These are phyloP conservation scores for Amanita molliuscula DNA, from an alignment of 768 basidiomycete genomes.

Conservation along the genomic window DNA sequence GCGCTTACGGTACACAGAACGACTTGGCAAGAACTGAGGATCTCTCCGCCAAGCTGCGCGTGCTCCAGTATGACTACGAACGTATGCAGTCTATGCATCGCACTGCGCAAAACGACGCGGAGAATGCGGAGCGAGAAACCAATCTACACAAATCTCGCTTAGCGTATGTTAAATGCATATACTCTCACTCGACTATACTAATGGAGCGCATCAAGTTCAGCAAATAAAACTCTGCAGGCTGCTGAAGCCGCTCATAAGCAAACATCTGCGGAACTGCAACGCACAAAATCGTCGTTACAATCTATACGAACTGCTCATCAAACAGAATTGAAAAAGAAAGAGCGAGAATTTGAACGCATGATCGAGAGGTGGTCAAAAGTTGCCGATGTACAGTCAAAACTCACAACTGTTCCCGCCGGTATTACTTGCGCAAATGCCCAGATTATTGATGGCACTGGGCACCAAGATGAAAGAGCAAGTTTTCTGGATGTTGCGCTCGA, in stretches of 20 bases:
- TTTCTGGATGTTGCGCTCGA: slow-evolving; percentile 45
- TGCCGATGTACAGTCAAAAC: slow-evolving; percentile 55
- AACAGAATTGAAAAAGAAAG: slow-evolving; percentile 69
- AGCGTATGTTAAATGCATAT: slow-evolving; percentile 36
- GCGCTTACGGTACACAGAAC: slow-evolving; percentile 22
- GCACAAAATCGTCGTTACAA: slow-evolving; percentile 59
- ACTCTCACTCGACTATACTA: slow-evolving; percentile 1
- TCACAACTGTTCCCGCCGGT: slow-evolving; percentile 38
- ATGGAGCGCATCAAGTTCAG: slow-evolving; percentile 25
- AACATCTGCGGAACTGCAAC: slow-evolving; percentile 58
- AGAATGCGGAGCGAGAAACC: slow-evolving; percentile 70
- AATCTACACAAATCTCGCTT: slow-evolving; percentile 64
- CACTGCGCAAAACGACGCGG: slow-evolving; percentile 45
- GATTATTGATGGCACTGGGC: slow-evolving; percentile 32
- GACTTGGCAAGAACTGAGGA: slow-evolving; percentile 79
- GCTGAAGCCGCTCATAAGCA: slow-evolving; percentile 63
- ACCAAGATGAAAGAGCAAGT: slow-evolving; percentile 31
- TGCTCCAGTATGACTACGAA: slow-evolving; percentile 74
- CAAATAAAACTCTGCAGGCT: slow-evolving; percentile 42
- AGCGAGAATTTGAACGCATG: slow-evolving; percentile 70
- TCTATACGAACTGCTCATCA: slow-evolving; percentile 58
- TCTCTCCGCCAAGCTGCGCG: slow-evolving; percentile 62
- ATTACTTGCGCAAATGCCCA: slow-evolving; percentile 43
- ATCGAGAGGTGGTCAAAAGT: slow-evolving; percentile 68
- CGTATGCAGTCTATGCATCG: slow-evolving; percentile 58